Evolutionary conservation across 768 basidiomycete species (phyloP).

Genomic region (Amanita molliuscula): DNA sequence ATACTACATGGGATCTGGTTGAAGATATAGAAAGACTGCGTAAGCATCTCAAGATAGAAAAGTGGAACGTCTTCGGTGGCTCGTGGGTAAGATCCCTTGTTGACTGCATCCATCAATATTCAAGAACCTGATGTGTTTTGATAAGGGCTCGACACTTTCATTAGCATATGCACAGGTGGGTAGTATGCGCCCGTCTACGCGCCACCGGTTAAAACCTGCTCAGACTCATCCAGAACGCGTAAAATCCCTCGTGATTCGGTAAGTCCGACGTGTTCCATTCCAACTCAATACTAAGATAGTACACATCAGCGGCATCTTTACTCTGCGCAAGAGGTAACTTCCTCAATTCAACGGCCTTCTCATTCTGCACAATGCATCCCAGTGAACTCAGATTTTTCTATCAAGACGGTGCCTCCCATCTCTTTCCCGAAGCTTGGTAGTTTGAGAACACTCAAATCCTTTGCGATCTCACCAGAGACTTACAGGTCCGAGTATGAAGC

Average conservation of each 20-base stretch:
- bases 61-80: constrained; percentile 94
- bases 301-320: constrained; percentile 70
- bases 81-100: constrained; percentile 54
- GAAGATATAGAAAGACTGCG: constrained; percentile 82
- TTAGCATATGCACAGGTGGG: constrained; percentile 76
- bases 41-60: constrained; percentile 63
- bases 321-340: constrained; percentile 60
- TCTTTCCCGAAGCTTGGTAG: constrained; percentile 87
- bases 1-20: constrained; percentile 92
- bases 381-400: constrained; percentile 90
- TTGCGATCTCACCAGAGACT: neutral
- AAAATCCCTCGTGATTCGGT: constrained; percentile 71
- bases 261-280: constrained; percentile 6
- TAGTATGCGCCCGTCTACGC: neutral
- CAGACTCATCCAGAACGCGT: constrained; percentile 77
- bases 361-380: neutral
- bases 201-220: neutral
- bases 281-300: neutral
- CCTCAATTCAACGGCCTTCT: neutral
- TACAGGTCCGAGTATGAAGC: constrained; percentile 75
- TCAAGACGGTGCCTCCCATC: constrained; percentile 71
- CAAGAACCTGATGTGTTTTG: neutral
- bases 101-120: neutral
- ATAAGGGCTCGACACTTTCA: constrained; percentile 76
- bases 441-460: constrained; percentile 4